A percentile compares a stretch with the other conserved stretches of the same genome.
Evolutionary conservation across 495 filamentous ascomycete genomes (phyloP).

Genomic region (Hyaloscypha variabilis): DNA sequence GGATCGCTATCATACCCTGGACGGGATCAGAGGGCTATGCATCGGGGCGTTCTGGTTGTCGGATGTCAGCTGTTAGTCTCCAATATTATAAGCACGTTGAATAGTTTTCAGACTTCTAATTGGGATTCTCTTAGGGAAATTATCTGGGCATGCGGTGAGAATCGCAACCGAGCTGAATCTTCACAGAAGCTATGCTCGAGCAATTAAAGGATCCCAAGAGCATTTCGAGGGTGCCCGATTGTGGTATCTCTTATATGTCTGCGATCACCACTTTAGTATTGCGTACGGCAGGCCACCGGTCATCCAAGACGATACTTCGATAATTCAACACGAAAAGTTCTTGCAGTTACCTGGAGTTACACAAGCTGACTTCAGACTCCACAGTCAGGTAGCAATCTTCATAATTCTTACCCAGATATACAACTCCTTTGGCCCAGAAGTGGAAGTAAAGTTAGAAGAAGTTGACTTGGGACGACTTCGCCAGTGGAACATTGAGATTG

Average conservation of each 20-base stretch:
- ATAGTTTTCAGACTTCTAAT: slow-evolving; percentile 8
- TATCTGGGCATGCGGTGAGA: slow-evolving; percentile 44
- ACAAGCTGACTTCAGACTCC: slow-evolving; percentile 54
- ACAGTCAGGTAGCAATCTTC: slow-evolving; percentile 60
- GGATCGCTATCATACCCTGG: slow-evolving; percentile 37
- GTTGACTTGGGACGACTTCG: slow-evolving; percentile 53
- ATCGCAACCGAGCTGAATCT: slow-evolving; percentile 45
- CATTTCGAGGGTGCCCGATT: slow-evolving; percentile 47
- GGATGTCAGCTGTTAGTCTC: slow-evolving; percentile 33
- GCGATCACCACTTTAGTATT: slow-evolving; percentile 48
- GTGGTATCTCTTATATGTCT: slow-evolving; percentile 46
- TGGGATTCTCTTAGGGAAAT: slow-evolving; percentile 31
- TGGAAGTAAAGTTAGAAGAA: slow-evolving; percentile 54
- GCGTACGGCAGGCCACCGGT: slow-evolving; percentile 44
- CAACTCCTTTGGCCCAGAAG: slow-evolving; percentile 57
- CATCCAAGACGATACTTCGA: slow-evolving; percentile 53
- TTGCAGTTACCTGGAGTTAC: slow-evolving; percentile 48
- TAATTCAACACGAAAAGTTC: slow-evolving; percentile 54
- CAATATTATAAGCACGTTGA: not conserved
- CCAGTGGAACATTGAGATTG: slow-evolving; percentile 55
- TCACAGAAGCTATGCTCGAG: slow-evolving; percentile 48
- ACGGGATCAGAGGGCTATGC: slow-evolving; percentile 40
- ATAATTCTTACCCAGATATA: slow-evolving; percentile 61
- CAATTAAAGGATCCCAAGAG: slow-evolving; percentile 40
- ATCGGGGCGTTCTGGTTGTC: slow-evolving; percentile 45